Evolutionary conservation across 371 early-diverging fungal species (phyloP).

Genomic region (Mortierella sp.): DNA sequence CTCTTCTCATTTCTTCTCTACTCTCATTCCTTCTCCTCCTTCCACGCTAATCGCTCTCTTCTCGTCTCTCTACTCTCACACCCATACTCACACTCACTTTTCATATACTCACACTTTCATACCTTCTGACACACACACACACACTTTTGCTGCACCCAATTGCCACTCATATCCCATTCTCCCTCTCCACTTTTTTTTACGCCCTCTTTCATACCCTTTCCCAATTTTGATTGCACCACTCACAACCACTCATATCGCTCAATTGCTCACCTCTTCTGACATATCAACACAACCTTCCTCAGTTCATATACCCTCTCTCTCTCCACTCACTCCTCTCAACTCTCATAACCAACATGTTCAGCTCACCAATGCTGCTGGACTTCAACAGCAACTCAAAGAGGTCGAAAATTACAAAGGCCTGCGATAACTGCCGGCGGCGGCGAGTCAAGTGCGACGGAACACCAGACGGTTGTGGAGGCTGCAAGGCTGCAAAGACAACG

Average conservation of each 20-base stretch:
- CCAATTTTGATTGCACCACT: constrained; percentile 1
- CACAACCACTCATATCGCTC: constrained; percentile 2
- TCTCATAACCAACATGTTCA: constrained; percentile 35
- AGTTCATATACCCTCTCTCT: not conserved
- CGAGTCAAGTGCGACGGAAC: constrained; percentile 69
- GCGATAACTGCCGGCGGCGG: constrained; percentile 66
- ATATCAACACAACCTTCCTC: not conserved
- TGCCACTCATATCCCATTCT: not conserved
- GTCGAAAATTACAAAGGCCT: constrained; percentile 58
- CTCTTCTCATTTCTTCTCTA: not conserved
- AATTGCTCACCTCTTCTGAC: not conserved
- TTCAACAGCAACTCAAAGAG: constrained; percentile 49
- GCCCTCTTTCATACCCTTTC: not conserved
- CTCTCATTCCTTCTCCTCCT: not conserved
- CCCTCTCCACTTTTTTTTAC: not conserved
- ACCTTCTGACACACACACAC: not conserved
- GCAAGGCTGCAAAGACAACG: constrained; percentile 60
- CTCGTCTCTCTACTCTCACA: not conserved
- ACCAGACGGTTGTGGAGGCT: constrained; percentile 63
- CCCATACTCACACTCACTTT: not conserved
- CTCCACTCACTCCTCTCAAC: not conserved
- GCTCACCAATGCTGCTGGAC: constrained; percentile 53
- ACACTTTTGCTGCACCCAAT: not conserved
- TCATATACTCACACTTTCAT: constrained; percentile 1
- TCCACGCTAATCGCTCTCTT: not conserved